Base-by-base conservation (phyloP, 1,284 basidiomycete species). In the Cystobasidium slooffiae region DNA sequence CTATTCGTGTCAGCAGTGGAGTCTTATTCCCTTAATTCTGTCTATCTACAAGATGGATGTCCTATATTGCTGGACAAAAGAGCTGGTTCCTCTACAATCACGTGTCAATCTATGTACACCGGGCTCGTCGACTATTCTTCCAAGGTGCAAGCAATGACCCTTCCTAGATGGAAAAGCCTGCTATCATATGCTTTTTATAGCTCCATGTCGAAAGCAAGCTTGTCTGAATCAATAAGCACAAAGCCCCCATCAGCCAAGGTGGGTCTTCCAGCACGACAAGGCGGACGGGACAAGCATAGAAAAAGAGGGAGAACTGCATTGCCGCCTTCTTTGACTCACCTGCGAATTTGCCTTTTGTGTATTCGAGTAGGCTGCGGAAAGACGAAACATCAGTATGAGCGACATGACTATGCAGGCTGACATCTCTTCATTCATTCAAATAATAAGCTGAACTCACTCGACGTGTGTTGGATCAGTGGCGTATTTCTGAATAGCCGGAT, bases 171-270 rank as follows among this genome's bases (percentile, higher is more conserved):
- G 31, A 31, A 1, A 31, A 5, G 31, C 31, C 5, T 31, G 31
- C 31, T 31, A 31, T 31, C 31, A 31, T 31, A 31, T 31, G 31
- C 31, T 31, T 5, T 6, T 20, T 63, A 63, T 47, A 66, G 31
- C 24, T 66, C 64, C 64, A 66, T 66, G 24, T 66, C 64, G 49
- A 66, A 66, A 52, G 64, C 64, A 51, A 66, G 47, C 64, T 66
- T 66, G 64, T 66, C 64, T 63, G 61, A 18, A 24, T 43, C 12
- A 22, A 9, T 10, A 4, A 37, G 16, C 20, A 24, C 12, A 6
- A 18, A 16, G 10, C 3, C 44, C 9, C 44, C 41, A 44, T 22
- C 9, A 14, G 8, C 39, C 59, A 44, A 20, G 8, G 16, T 24
- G 7, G n/a, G 7, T 44, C 1, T 46, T n/a, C 37, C 43, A 22